These are phyloP conservation scores for Scenedesmus sp. DNA, from an alignment of 163 green algal genomes.

Conservation along the genomic window DNA sequence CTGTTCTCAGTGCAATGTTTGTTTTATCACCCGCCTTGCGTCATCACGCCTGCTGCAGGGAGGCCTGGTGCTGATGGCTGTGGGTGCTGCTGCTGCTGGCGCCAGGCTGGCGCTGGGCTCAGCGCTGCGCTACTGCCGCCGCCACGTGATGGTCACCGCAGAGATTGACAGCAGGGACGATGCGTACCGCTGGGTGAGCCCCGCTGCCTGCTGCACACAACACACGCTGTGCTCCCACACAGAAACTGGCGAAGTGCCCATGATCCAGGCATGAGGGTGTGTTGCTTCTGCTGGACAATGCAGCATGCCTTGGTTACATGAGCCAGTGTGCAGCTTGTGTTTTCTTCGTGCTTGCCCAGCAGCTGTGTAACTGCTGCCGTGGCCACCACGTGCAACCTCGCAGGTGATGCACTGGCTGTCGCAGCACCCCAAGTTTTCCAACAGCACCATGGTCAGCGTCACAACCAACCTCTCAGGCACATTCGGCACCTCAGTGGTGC, in stretches of 20 bases:
- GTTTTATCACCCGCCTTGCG: background rate
- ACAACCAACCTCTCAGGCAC: slow-evolving; percentile 51
- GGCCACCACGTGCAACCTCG: slow-evolving; percentile 5
- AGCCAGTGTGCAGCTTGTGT: background rate
- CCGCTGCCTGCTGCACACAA: background rate
- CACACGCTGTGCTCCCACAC: background rate
- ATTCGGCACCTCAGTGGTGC: slow-evolving; percentile 50
- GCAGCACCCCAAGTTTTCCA: slow-evolving; percentile 41
- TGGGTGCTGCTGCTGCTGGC: slow-evolving; percentile 30
- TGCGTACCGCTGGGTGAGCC: slow-evolving; percentile 55
- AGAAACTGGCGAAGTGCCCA: background rate
- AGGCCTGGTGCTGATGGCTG: slow-evolving; percentile 36
- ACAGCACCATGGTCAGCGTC: slow-evolving; percentile 45
- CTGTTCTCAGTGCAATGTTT: no score
- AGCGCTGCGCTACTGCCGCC: slow-evolving; percentile 5
- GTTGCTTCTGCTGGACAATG: no score
- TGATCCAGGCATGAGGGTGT: no score
- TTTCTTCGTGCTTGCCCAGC: background rate
- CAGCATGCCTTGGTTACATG: no score
- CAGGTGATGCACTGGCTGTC: slow-evolving; percentile 49
- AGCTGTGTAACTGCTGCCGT: background rate
- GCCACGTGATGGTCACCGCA: slow-evolving; percentile 41
- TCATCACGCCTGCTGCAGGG: slow-evolving; percentile 18
- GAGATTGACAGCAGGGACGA: slow-evolving; percentile 64
- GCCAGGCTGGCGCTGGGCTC: background rate